Evolutionary conservation across 768 basidiomycete species (phyloP), one percentile per base, ranked within the genome.

Genomic region (Boletus rubropictus): DNA sequence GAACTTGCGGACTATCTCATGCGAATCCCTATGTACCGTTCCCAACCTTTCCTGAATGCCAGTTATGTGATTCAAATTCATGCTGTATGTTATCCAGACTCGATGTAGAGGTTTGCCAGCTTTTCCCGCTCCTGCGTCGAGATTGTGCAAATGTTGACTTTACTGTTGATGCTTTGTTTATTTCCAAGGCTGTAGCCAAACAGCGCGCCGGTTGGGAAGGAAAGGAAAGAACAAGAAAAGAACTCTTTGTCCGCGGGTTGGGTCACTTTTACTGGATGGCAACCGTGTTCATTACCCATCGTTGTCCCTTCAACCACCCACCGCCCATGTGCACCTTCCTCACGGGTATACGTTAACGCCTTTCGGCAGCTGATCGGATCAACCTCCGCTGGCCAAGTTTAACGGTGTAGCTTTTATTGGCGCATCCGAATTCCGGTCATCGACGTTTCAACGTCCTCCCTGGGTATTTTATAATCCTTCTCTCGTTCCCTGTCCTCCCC

Each of bases 1-100:
- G 48, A 55, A 46, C 39, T 53, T 48, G 53, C 42, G 63, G 60
- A 65, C 63, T 63, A 51, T 63, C 53, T 53, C 52, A 40, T 63
- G 50, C 52, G 31, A 58, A 48, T 55, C 22, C 42, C 47, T 61
- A 65, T 58, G 61, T 63, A 60, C 53, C 39, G 43, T 61, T 51
- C 5, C 28, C 39, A 38, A 40, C 34, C 37, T 46, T 44, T 49
- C 29, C 45, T 25, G 33, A 48, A 53, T 39, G 22, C 51, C 25
- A 49, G 43, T 45, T 46, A 39, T 40, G 49, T 52, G 44, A 48
- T 36, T 39, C 44, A 17, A 54, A 46, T 54, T 42, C 28, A 50
- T 38, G 37, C 37, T 25, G 22, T 49, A 12, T 38, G 40, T 40
- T 27, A 24, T 20, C 22, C 44, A 32, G 42, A 31, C 18, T 39